Percentiles rank a stretch among this genome's conserved stretches.
phyloP scores from a whole-genome alignment of 2,329 filamentous ascomycete species.

The Samsoniella hepiali region DNA sequence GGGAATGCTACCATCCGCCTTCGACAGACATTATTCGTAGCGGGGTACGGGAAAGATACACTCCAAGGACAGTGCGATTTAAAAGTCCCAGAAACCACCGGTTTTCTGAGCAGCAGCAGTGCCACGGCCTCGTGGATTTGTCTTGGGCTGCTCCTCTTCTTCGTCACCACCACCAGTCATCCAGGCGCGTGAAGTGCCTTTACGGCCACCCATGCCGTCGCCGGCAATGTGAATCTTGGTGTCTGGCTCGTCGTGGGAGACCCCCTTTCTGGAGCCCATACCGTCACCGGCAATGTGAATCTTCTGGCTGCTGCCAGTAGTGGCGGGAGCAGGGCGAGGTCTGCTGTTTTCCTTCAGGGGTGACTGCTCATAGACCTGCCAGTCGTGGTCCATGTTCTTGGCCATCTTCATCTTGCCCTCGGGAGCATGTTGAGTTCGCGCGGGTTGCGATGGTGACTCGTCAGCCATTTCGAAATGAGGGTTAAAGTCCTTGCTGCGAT shows the following conservation, averaged over 20 bases:
- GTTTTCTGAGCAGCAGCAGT: constrained; percentile 32
- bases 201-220: constrained; percentile 64
- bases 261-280: constrained; percentile 60
- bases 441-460: constrained; percentile 51
- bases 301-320: constrained; percentile 23
- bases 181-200: constrained; percentile 55
- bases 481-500: constrained; percentile 73
- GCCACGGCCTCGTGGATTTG: constrained; percentile 38
- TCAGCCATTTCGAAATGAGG: constrained; percentile 76
- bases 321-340: neutral
- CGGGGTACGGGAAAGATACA: neutral
- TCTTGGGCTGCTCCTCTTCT: constrained; percentile 24
- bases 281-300: constrained; percentile 57
- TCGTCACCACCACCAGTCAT: constrained; percentile 40
- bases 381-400: constrained; percentile 68
- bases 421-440: constrained; percentile 43
- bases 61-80: constrained; percentile 19
- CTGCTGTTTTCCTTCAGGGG: constrained; percentile 56
- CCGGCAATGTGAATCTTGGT: constrained; percentile 47
- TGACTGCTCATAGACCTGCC: constrained; percentile 54
- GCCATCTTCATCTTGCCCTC: constrained; percentile 66
- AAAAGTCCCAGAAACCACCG: constrained; percentile 48
- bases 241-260: constrained; percentile 44
- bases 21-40: constrained; percentile 3
- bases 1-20: neutral